Evolutionary conservation across 805 yeast species (phyloP).

Genomic region (Candida pseudoglaebosa): DNA sequence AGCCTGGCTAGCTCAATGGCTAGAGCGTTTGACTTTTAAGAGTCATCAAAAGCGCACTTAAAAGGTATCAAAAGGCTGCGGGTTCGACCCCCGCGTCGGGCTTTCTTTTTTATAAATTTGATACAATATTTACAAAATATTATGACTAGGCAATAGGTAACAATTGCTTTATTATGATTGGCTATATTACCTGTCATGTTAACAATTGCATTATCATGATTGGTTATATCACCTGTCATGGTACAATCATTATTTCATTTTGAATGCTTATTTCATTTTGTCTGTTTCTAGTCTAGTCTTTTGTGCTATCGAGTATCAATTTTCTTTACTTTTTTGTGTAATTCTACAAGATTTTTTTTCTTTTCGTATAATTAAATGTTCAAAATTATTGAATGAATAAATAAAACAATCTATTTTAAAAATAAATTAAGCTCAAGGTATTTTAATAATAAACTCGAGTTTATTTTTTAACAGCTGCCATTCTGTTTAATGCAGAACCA

Average conservation of each 20-base stretch:
- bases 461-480: conserved; percentile 44
- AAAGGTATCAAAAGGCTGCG: conserved; percentile 7
- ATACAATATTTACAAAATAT: background rate
- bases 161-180: no score
- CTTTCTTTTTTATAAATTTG: background rate
- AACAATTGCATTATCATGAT: no score
- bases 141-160: no score
- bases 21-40: conserved; percentile 8
- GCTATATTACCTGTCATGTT: no score
- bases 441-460: background rate
- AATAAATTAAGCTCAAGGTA: background rate
- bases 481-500: conserved; percentile 98
- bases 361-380: no score
- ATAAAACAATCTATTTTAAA: conserved; percentile 1
- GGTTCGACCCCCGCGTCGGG: conserved; percentile 9
- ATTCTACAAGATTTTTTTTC: no score
- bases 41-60: conserved; percentile 3
- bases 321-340: no score
- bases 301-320: no score
- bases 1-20: conserved; percentile 8
- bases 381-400: conserved; percentile 3
- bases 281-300: no score
- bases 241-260: no score
- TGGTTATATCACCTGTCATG: no score
- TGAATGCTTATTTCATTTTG: no score